A percentile compares a stretch with the other conserved stretches of the same genome.
These are phyloP conservation scores for Scedosporium aurantiacum DNA, from an alignment of 2,329 filamentous ascomycete species.

Conservation along the genomic window DNA sequence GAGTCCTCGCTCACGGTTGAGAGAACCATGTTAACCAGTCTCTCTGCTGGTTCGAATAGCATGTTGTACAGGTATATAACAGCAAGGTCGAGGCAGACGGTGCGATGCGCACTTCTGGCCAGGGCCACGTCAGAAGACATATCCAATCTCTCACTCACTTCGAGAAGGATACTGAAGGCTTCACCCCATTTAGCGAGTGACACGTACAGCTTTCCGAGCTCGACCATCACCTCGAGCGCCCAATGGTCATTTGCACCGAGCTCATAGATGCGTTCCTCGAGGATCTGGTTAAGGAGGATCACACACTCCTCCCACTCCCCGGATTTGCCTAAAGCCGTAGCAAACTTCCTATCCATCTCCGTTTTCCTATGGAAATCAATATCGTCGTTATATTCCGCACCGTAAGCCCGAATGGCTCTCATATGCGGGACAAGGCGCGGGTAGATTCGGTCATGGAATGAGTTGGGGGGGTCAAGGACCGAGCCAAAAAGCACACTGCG, in stretches of 20 bases:
- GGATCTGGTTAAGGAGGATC: background rate
- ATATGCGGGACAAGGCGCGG: constrained; percentile 5
- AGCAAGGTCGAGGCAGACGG: background rate
- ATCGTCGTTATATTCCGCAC: background rate
- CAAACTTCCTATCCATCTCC: constrained; percentile 3
- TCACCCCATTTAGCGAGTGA: background rate
- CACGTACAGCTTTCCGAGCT: constrained; percentile 1
- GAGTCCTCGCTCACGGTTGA: background rate
- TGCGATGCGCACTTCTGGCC: background rate
- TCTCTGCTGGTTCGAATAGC: background rate
- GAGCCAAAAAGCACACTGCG: constrained; percentile 4
- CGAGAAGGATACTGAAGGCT: background rate
- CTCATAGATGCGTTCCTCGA: background rate
- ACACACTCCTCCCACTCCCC: constrained; percentile 4
- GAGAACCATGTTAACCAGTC: background rate
- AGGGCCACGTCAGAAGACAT: background rate
- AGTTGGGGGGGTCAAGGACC: background rate
- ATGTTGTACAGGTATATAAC: background rate
- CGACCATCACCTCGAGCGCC: background rate
- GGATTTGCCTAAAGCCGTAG: background rate
- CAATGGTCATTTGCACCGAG: background rate
- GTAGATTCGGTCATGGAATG: constrained; percentile 1
- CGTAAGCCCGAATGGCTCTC: background rate
- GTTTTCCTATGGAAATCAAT: background rate
- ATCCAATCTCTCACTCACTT: background rate